Base-by-base conservation (phyloP, 164 flowering plant genomes). In the Aristolochia fimbriata region DNA sequence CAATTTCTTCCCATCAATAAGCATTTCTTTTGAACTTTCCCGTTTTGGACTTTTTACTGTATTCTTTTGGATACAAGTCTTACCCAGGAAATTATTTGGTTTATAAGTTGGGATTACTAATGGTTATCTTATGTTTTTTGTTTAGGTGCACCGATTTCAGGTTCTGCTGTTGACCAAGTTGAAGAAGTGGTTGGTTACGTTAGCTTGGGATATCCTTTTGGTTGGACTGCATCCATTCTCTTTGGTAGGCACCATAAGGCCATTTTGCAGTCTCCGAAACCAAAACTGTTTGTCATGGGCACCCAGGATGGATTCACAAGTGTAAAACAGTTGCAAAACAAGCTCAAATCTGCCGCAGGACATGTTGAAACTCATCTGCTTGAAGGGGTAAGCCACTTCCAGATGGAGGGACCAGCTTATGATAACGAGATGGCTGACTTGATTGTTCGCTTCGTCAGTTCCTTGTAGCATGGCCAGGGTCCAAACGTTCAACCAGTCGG, bases 261-360 rank as follows among this genome's bases (percentile, higher is more conserved):
- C 33, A 83, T 93, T 55, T 65, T 93, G 31, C 67, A 76, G 55
- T 93, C 95, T 52, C 69, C 79, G 17, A 88, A 88, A 63, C 97
- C 96, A 9, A 88, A 93, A 70, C 83, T 93, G 30, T 93, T 93
- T 51, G 76, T 90, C 0, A 93, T 93, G 99, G 97, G 96, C 31
- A 93, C 97, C 1, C 71, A 66, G 37, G 99, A 93, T 68, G 95
- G 97, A 7, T 93, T 93, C 68, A 93, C 97, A 2, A 88, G 91
- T 37, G 91, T 90, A 11, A 82, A 83, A 60, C 96, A 90, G 71
- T 75, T 93, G 59, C 73, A 81, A 56, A 83, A 76, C 72, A 93
- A 90, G 84, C 70, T 93, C 52, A 81, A 77, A 57, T 71, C 83
- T 55, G 95, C 93, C 7, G 76, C 82, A 0, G 99, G 99, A 7